Evolutionary conservation across 169 alveolate genomes (phyloP), one percentile per base, ranked within the genome.

Genomic region (Babesia gibsoni): DNA sequence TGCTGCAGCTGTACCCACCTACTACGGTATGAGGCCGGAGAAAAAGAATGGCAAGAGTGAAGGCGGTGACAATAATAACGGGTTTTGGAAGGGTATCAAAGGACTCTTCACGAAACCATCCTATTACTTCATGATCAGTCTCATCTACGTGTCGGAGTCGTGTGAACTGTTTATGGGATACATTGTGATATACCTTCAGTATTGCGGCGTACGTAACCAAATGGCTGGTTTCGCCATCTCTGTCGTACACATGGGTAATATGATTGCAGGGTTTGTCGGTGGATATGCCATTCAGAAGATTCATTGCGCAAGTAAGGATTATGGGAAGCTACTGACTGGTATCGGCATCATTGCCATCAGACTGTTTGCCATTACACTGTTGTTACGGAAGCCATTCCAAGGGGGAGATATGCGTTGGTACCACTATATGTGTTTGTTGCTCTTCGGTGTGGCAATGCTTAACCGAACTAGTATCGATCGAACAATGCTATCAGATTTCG

Each of bases 391-490:
- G n/a, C 65, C 81, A 42, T 84, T 86, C 30, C 74, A 77, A 22
- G 84, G 80, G 32, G 83, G 74, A 14, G 69, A 73, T 27, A 59
- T 80, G 23, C 53, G 73, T 29, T 59, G 72, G 52, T 82, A 64
- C 42, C 83, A 63, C 46, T 37, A 64, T 50, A 43, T 84, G 23
- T 42, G 73, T 53, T 68, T 95, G 36, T 84, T 92, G 59, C 52
- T 89, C 29, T 66, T 92, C 48, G 97, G 97, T 29, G 67, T 93
- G 50, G 73, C 93, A 18, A 90, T 95, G 18, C 88, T 93, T 73
- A 92, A 96, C 18, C 96, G 95, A n/a, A 94, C 91, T 49, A 94
- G 95, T 5, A 94, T 93, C 41, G 94, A 90, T 56, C 68, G 96
- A 53, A 94, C 97, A 5, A 87, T 94, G 5, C 82, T 94, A 36